Percentiles rank a stretch among this genome's conserved stretches.
These are phyloP conservation scores for Glarea lozoyensis DNA, from an alignment of 495 filamentous ascomycete genomes.

Conservation along the genomic window DNA sequence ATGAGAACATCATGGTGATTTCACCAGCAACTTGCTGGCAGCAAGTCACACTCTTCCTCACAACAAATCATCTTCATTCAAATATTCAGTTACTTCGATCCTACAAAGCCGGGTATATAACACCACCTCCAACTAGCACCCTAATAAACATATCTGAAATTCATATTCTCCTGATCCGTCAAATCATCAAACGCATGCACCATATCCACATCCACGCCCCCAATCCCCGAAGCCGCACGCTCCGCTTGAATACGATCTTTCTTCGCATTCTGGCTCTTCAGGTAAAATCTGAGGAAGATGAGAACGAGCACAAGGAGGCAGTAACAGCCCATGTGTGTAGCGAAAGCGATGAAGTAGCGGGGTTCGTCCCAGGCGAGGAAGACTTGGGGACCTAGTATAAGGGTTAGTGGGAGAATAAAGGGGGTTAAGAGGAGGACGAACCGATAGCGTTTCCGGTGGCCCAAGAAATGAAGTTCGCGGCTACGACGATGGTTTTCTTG, in stretches of 20 bases:
- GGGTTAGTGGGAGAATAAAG: neutral
- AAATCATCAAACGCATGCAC: conserved; percentile 30
- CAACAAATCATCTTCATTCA: too few species aligned
- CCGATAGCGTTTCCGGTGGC: conserved; percentile 13
- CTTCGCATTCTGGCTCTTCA: conserved; percentile 46
- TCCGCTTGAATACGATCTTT: conserved; percentile 35
- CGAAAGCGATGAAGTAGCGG: conserved; percentile 57
- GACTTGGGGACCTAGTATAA: conserved; percentile 13
- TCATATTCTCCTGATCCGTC: conserved; percentile 19
- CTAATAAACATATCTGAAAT: conserved; percentile 20
- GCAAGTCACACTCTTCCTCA: too few species aligned
- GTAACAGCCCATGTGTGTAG: conserved; percentile 57
- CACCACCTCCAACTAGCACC: too few species aligned
- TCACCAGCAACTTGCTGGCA: too few species aligned
- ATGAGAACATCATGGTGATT: too few species aligned
- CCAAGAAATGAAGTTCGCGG: conserved; percentile 12
- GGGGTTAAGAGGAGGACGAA: neutral
- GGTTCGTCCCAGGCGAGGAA: conserved; percentile 28
- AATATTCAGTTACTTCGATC: too few species aligned
- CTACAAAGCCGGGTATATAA: too few species aligned
- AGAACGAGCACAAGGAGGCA: conserved; percentile 45
- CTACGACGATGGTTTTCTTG: conserved; percentile 13
- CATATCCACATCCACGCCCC: conserved; percentile 51
- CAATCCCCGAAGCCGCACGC: conserved; percentile 3
- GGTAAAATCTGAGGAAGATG: conserved; percentile 53